Conservation (phyloP, 768 basidiomycete genomes). For the Gyrodon lividus region DNA sequence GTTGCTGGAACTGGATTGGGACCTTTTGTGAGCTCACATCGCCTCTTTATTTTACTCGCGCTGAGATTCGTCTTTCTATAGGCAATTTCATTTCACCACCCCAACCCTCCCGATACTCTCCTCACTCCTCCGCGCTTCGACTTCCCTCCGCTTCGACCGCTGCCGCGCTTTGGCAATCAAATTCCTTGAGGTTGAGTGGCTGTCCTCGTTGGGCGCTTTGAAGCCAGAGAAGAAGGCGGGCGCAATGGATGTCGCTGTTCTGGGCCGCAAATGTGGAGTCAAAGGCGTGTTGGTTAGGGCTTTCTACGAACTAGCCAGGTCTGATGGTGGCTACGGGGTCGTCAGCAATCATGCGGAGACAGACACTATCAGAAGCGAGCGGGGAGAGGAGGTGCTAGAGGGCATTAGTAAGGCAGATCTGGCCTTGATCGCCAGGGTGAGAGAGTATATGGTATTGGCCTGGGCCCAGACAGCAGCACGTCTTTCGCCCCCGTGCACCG, state of each 20-base stretch:
- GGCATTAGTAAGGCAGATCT: neutral
- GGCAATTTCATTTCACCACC: conserved; percentile 22
- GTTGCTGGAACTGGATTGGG: neutral
- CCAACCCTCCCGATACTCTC: conserved; percentile 32
- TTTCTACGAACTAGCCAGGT: conserved; percentile 38
- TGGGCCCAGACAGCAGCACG: conserved; percentile 17
- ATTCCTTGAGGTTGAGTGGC: conserved; percentile 33
- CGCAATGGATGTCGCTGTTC: conserved; percentile 31
- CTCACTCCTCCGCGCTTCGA: conserved; percentile 36
- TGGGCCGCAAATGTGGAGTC: conserved; percentile 31
- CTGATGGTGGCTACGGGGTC: conserved; percentile 21
- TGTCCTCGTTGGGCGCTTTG: conserved; percentile 21
- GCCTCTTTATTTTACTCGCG: neutral
- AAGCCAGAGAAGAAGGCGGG: conserved; percentile 10
- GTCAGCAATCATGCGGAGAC: conserved; percentile 26
- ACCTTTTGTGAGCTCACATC: neutral
- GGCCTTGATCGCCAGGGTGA: conserved; percentile 10
- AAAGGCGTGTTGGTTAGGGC: conserved; percentile 34
- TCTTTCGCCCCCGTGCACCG: neutral
- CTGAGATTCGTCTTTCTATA: neutral
- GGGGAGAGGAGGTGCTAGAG: neutral
- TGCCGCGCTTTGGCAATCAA: conserved; percentile 30
- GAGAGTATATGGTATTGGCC: conserved; percentile 18
- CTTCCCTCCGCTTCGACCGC: conserved; percentile 30
- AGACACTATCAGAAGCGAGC: neutral